phyloP scores from a whole-genome alignment of 306 rosid genomes.

The Myrica gale region DNA sequence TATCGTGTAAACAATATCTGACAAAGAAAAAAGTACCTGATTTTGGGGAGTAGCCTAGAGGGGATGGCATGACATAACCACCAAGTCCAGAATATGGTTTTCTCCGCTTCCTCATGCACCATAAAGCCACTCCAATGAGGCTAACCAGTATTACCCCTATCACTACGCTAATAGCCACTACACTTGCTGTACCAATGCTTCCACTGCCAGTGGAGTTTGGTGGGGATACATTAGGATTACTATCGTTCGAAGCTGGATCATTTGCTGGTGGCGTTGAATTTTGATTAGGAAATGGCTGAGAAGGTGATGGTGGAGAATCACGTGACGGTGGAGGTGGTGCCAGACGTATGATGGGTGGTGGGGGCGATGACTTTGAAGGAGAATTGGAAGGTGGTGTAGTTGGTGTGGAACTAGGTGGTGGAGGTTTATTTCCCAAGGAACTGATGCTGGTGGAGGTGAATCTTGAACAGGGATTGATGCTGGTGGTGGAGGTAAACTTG shows the following conservation, averaged over 20 bases:
- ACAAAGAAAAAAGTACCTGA: constrained; percentile 52
- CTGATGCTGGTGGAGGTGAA: constrained; percentile 28
- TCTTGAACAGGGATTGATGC: constrained; percentile 17
- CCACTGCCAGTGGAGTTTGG: constrained; percentile 34
- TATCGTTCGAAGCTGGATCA: constrained; percentile 10
- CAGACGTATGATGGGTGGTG: constrained; percentile 31
- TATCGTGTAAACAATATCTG: neutral
- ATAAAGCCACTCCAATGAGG: constrained; percentile 57
- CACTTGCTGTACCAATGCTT: constrained; percentile 53
- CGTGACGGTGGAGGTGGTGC: constrained; percentile 43
- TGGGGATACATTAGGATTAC: constrained; percentile 27
- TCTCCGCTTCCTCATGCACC: constrained; percentile 63
- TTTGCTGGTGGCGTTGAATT: constrained; percentile 29
- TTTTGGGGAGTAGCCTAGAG: constrained; percentile 47
- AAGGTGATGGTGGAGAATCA: constrained; percentile 28
- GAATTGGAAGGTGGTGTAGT: constrained; percentile 41
- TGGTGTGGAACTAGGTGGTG: constrained; percentile 44
- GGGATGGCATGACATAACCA: constrained; percentile 63
- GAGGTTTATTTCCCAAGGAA: constrained; percentile 35
- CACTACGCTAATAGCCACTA: constrained; percentile 47
- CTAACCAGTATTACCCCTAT: constrained; percentile 49
- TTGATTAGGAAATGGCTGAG: constrained; percentile 12
- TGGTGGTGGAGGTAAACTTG: constrained; percentile 34
- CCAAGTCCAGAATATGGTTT: constrained; percentile 43
- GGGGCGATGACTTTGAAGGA: constrained; percentile 39